Conservation (phyloP, 805 yeast genomes). For the Nakazawaea sp. region DNA sequence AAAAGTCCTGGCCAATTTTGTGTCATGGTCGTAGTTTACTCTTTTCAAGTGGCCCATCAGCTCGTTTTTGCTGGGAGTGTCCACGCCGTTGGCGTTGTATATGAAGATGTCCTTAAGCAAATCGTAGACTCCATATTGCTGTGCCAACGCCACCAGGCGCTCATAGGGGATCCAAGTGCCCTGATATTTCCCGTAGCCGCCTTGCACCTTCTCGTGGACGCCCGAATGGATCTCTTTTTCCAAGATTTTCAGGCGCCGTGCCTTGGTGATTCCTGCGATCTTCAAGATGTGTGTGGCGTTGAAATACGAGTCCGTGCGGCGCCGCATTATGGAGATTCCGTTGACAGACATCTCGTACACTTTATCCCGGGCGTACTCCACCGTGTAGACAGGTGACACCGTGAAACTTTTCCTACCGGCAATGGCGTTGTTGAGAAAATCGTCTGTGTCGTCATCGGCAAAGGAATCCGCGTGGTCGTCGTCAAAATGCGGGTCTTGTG, state of each 20-base stretch:
- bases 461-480: too few species aligned
- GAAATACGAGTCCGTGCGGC: constrained; percentile 74
- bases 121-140: constrained; percentile 51
- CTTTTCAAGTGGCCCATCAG: constrained; percentile 9
- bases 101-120: constrained; percentile 42
- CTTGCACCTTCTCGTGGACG: constrained; percentile 88
- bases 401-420: constrained; percentile 2
- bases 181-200: constrained; percentile 95
- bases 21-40: constrained; percentile 5
- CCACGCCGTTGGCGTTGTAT: constrained; percentile 30
- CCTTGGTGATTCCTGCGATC: constrained; percentile 91
- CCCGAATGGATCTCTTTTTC: constrained; percentile 93
- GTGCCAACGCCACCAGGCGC: constrained; percentile 61
- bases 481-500: constrained; percentile 1
- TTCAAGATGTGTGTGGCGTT: constrained; percentile 94
- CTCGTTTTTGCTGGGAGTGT: constrained; percentile 35
- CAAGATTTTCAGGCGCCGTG: constrained; percentile 84
- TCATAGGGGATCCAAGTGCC: constrained; percentile 94
- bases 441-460: constrained; percentile 9
- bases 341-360: constrained; percentile 71
- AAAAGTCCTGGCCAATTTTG: constrained; percentile 9
- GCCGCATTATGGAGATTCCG: constrained; percentile 71
- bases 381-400: constrained; percentile 51
- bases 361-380: constrained; percentile 75
- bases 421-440: constrained; percentile 4